Base-by-base conservation (phyloP, 23 red algal genomes). In the Gracilaria domingensis region DNA sequence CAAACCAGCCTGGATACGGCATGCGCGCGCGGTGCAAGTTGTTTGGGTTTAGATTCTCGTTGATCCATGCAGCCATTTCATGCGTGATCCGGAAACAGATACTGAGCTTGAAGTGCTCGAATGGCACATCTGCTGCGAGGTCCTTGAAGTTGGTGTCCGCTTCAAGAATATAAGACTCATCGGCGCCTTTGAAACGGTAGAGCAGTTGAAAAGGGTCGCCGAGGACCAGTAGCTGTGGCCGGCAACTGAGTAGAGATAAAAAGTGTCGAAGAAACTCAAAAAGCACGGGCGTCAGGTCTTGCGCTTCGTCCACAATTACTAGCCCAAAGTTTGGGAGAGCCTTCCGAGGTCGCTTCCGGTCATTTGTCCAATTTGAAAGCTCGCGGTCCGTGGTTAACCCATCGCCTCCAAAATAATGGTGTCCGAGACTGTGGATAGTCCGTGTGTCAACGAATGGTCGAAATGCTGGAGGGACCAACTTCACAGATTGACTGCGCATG, bases 111-210 rank as follows among this genome's bases (percentile, higher is more conserved):
- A 77, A 77, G 33, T 77, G 47, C 72, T 77, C 47, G 33, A 77
- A 77, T 7, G 72, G 72, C 24, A 17, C 72, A 34, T 51, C 72
- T 29, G 72, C 34, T 11, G 40, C 39, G 21, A 77, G n/a, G 45
- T 77, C 72, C 24, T 11, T 16, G 16, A 77, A 77, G 4, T 77
- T 35, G 12, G 4, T 1, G 30, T 35, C 30, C 47, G 72, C 72
- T 25, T 77, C 28, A 8, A 77, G 72, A 8, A 77, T 42, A 34
- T 77, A 77, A 6, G 40, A 18, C 72, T 77, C 72, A 29, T 77
- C 40, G 72, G 72, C 72, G 72, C 72, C 72, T 0, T 77, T 77
- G 72, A 77, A 77, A 24, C 72, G 72, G 34, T 77, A 77, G 1
- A 77, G 72, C 47, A 77, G 24, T 34, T 77, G 72, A 32, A 77